Evolutionary conservation across 345 rosid species (phyloP).

Genomic region (Linum trigynum): DNA sequence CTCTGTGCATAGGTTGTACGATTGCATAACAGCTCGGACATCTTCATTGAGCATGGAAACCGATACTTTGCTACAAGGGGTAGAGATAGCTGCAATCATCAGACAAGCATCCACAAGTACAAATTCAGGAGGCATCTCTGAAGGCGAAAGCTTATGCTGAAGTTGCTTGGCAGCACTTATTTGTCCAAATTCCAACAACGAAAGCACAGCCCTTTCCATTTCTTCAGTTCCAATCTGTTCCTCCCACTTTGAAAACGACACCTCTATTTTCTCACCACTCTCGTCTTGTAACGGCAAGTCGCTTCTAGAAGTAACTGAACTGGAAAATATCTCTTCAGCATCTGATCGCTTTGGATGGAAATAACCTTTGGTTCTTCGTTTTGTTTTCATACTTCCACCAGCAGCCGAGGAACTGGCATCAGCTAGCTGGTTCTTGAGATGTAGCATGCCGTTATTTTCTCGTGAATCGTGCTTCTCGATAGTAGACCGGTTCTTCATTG

Average conservation of each 20-base stretch:
- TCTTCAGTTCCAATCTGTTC: conserved; percentile 81
- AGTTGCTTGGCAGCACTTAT: conserved; percentile 93
- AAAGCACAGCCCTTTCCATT: conserved; percentile 88
- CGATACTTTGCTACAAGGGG: conserved; percentile 44
- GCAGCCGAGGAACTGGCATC: conserved; percentile 39
- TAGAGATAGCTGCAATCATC: conserved; percentile 64
- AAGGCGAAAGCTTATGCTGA: conserved; percentile 81
- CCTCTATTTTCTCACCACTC: conserved; percentile 39
- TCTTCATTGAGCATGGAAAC: conserved; percentile 48
- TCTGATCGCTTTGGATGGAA: conserved; percentile 52
- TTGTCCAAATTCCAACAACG: conserved; percentile 90
- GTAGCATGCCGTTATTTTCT: conserved; percentile 31
- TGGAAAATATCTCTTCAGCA: conserved; percentile 43
- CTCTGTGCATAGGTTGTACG: conserved; percentile 34
- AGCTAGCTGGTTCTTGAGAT: conserved; percentile 44
- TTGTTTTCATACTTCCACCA: conserved; percentile 50
- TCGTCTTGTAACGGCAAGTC: conserved; percentile 67
- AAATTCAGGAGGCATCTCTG: conserved; percentile 60
- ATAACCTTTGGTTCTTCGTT: conserved; percentile 73
- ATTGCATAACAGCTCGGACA: conserved; percentile 50
- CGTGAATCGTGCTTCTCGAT: conserved; percentile 58
- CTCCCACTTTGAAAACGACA: conserved; percentile 86
- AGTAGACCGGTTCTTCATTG: conserved; percentile 38
- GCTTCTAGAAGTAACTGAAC: conserved; percentile 30
- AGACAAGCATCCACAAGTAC: conserved; percentile 64